Percentiles rank a stretch among this genome's conserved stretches.
These are phyloP conservation scores for Ceriops zippeliana DNA, from an alignment of 345 rosid species.

Conservation along the genomic window DNA sequence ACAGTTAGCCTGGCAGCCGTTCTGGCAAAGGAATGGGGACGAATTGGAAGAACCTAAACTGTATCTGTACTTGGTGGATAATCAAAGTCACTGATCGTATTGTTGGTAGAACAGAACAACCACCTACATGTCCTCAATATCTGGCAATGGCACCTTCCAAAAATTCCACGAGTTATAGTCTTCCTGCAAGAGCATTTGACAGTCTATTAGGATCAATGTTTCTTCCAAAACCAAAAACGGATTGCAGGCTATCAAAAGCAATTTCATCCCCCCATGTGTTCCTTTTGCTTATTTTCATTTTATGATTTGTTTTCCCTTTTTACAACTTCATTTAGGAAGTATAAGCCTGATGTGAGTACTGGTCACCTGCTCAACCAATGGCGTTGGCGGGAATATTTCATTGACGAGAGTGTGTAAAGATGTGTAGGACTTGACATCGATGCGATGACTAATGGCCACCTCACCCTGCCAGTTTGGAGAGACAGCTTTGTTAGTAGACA, in stretches of 20 bases:
- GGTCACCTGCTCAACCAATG: constrained; percentile 69
- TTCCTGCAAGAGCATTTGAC: constrained; percentile 46
- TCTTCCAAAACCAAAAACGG: too few species aligned
- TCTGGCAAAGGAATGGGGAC: constrained; percentile 7
- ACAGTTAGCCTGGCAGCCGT: neutral
- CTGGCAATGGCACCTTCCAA: constrained; percentile 69
- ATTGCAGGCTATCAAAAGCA: neutral
- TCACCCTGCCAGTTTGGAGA: constrained; percentile 55
- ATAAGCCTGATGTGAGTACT: neutral
- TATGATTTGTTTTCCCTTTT: neutral
- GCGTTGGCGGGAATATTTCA: constrained; percentile 91
- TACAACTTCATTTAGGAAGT: neutral
- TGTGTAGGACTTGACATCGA: constrained; percentile 72
- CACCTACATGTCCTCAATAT: constrained; percentile 32
- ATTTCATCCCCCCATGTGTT: neutral
- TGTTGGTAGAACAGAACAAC: neutral
- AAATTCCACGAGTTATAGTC: constrained; percentile 82
- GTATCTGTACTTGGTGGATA: constrained; percentile 7
- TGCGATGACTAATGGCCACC: constrained; percentile 78
- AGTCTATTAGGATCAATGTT: too few species aligned
- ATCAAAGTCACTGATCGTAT: neutral
- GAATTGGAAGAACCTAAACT: constrained; percentile 10
- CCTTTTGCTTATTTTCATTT: neutral
- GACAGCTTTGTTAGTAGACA: neutral
- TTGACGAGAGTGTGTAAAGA: constrained; percentile 83